These are phyloP conservation scores for Cryptococcus sp. DNA, from an alignment of 1,284 basidiomycete genomes.

Conservation along the genomic window DNA sequence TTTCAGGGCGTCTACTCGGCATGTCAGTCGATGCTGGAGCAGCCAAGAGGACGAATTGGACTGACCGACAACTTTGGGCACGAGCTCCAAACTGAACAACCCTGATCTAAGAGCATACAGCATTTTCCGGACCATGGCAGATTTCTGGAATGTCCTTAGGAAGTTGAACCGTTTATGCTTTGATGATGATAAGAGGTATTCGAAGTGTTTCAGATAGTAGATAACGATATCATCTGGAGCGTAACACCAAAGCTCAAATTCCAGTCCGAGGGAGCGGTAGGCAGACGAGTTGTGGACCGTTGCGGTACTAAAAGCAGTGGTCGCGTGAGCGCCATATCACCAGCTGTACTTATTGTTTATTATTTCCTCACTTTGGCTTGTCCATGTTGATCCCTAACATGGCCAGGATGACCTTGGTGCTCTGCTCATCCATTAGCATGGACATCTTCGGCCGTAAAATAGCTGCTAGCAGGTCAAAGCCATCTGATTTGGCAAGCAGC, in stretches of 20 bases:
- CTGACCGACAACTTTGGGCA: conserved; percentile 62
- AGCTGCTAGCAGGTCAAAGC: conserved; percentile 80
- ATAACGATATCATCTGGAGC: conserved; percentile 69
- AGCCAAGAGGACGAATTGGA: background rate
- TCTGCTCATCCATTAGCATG: conserved; percentile 71
- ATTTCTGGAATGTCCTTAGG: conserved; percentile 65
- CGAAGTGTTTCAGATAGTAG: conserved; percentile 75
- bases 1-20: conserved; percentile 29
- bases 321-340: background rate
- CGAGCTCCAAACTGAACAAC: conserved; percentile 65
- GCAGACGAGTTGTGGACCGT: conserved; percentile 79
- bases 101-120: conserved; percentile 77
- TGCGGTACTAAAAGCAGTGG: conserved; percentile 62
- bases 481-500: conserved; percentile 58
- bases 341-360: background rate
- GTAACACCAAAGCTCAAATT: conserved; percentile 85
- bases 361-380: conserved; percentile 66
- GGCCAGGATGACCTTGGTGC: conserved; percentile 75
- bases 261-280: conserved; percentile 79
- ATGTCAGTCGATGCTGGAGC: background rate
- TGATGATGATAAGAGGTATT: conserved; percentile 68
- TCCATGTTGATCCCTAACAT: conserved; percentile 81
- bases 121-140: conserved; percentile 72
- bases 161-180: conserved; percentile 73
- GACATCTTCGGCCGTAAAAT: conserved; percentile 71